Conservation (phyloP, 805 yeast genomes). For the Myxozyma nipponensis region DNA sequence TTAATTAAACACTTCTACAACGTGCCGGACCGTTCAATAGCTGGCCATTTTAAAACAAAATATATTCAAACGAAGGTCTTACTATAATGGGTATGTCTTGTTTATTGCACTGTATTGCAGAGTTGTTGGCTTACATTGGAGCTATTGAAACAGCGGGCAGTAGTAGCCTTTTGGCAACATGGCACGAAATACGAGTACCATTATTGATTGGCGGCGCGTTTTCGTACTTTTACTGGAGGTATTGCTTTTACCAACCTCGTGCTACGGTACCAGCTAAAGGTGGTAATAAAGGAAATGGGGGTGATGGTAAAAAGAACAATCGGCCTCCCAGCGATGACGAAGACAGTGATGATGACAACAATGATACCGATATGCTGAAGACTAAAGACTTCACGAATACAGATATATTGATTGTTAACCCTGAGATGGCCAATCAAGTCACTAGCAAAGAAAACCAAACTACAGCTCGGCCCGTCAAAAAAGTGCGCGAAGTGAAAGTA, state of each 20-base stretch:
- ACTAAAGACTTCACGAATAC: too few relatives aligned
- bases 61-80: too few relatives aligned
- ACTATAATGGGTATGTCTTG: too few relatives aligned
- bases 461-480: background rate
- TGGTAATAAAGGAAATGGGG: background rate
- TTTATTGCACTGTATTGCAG: too few relatives aligned
- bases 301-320: too few relatives aligned
- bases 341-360: constrained; percentile 12
- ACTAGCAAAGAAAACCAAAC: background rate
- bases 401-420: too few relatives aligned
- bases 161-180: constrained; percentile 4
- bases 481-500: constrained; percentile 14
- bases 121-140: too few relatives aligned
- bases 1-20: too few relatives aligned
- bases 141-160: too few relatives aligned
- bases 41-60: too few relatives aligned
- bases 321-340: constrained; percentile 18
- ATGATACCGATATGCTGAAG: background rate
- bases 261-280: constrained; percentile 13
- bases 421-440: too few relatives aligned
- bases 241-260: constrained; percentile 25
- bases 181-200: constrained; percentile 27
- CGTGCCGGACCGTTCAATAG: too few relatives aligned
- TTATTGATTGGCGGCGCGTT: constrained; percentile 16
- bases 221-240: constrained; percentile 22